These are phyloP conservation scores for Macrolepiota dolichaula DNA, from an alignment of 768 basidiomycete genomes.

Conservation along the genomic window DNA sequence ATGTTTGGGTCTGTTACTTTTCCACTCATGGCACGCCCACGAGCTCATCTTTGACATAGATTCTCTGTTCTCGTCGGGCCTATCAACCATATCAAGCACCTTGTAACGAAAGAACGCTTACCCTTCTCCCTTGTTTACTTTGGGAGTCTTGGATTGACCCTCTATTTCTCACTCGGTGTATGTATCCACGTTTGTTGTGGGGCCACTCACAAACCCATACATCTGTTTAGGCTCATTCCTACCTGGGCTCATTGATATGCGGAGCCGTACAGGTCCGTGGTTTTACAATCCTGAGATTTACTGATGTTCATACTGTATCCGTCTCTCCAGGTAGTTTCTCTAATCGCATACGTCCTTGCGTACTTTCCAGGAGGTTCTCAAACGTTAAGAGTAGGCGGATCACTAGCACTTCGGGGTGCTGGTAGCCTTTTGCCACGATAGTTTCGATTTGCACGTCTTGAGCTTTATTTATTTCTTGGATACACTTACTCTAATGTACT, in stretches of 20 bases:
- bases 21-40: neutral
- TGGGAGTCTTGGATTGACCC: slow-evolving; percentile 75
- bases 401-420: slow-evolving; percentile 80
- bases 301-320: slow-evolving; percentile 1
- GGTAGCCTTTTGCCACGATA: slow-evolving; percentile 79
- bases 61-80: slow-evolving; percentile 89
- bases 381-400: slow-evolving; percentile 76
- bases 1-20: slow-evolving; percentile 79
- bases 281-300: neutral
- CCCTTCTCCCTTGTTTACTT: slow-evolving; percentile 87
- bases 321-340: slow-evolving; percentile 61
- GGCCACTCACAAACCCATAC: neutral
- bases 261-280: slow-evolving; percentile 72
- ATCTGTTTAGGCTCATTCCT: slow-evolving; percentile 64
- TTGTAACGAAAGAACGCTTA: slow-evolving; percentile 75
- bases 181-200: slow-evolving; percentile 24
- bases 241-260: slow-evolving; percentile 79
- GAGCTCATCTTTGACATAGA: slow-evolving; percentile 30
- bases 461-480: slow-evolving; percentile 12
- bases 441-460: slow-evolving; percentile 10
- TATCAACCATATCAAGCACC: slow-evolving; percentile 87
- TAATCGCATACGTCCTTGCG: slow-evolving; percentile 86
- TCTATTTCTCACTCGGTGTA: slow-evolving; percentile 91
- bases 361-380: slow-evolving; percentile 93
- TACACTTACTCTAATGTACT: neutral